Base-by-base conservation (phyloP, 257 asterid species). In the Salvia splendens region DNA sequence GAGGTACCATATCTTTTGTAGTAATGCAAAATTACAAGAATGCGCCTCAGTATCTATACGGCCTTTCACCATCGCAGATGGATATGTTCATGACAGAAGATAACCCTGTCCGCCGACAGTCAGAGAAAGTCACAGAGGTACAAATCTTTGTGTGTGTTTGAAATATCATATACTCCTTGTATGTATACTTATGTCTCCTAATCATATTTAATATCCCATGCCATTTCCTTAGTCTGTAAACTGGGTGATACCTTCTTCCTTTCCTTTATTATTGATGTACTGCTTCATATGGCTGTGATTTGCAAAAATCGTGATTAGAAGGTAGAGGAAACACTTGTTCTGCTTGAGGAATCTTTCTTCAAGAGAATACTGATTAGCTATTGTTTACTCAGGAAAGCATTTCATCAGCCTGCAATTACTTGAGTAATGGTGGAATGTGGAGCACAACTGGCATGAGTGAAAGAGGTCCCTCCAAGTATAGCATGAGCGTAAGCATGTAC, bases 1-100 rank as follows among this genome's bases (percentile, higher is more conserved):
- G 17, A 54, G 48, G 54, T 49, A 28, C 45, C 49, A n/a, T 69
- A 40, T 77, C 49, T 73, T 64, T 58, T 73, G 77, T 50, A 93
- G 97, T 90, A 85, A 86, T 85, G 91, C 88, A 84, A 30, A 93
- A 93, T 75, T 93, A 75, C 85, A 86, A 86, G 77, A 86, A 79
- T 64, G 75, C 83, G 7, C 99, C 97, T 65, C 90, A 80, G 78
- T 76, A 80, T 81, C 90, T 93, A 24, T 93, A 86, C 49, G 99
- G 97, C 58, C 99, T 93, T 74, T 17, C 86, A 67, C 92, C 97
- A 51, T 77, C 95, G 30, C 95, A 90, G 82, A 82, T 94, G 95
- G 89, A 88, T 71, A 86, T 90, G 96, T 94, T 94, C 89, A 84
- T 88, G 95, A 88, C 88, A 12, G 95, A 86, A 80, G 92, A 93